Percentiles rank a stretch among this genome's conserved stretches.
These are phyloP conservation scores for Melampsora americana DNA, from an alignment of 1,284 basidiomycete species.

Conservation along the genomic window DNA sequence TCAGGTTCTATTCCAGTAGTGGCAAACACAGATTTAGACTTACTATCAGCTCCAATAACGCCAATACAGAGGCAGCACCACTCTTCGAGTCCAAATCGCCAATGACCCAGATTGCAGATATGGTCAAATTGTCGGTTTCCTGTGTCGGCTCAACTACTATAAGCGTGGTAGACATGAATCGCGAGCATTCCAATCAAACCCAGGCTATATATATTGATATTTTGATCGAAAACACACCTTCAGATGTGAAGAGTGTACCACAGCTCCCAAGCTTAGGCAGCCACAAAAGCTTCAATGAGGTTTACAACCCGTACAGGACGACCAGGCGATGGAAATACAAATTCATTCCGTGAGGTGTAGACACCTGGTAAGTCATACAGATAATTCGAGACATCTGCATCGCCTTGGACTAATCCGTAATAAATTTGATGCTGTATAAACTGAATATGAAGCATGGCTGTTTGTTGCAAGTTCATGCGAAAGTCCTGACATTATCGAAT, in stretches of 20 bases:
- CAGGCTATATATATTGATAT: neutral
- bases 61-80: constrained; percentile 63
- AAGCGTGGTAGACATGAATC: constrained; percentile 50
- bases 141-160: constrained; percentile 52
- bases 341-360: constrained; percentile 66
- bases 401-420: constrained; percentile 63
- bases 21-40: constrained; percentile 46
- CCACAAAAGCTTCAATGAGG: constrained; percentile 59
- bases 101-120: constrained; percentile 65
- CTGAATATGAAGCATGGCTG: constrained; percentile 65
- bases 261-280: constrained; percentile 52
- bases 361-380: constrained; percentile 85
- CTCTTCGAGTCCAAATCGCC: constrained; percentile 71
- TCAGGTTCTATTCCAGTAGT: no score
- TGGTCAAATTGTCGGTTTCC: constrained; percentile 48
- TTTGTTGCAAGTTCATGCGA: constrained; percentile 63
- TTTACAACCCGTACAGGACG: constrained; percentile 61
- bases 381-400: constrained; percentile 64
- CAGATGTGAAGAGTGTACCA: constrained; percentile 24
- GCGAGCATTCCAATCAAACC: neutral
- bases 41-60: constrained; percentile 68
- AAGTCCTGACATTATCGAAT: constrained; percentile 60
- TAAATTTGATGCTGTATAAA: constrained; percentile 75
- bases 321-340: constrained; percentile 63
- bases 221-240: constrained; percentile 11